These are phyloP conservation scores for Boletus subcaerulescens DNA, from an alignment of 768 basidiomycete genomes.

Conservation along the genomic window DNA sequence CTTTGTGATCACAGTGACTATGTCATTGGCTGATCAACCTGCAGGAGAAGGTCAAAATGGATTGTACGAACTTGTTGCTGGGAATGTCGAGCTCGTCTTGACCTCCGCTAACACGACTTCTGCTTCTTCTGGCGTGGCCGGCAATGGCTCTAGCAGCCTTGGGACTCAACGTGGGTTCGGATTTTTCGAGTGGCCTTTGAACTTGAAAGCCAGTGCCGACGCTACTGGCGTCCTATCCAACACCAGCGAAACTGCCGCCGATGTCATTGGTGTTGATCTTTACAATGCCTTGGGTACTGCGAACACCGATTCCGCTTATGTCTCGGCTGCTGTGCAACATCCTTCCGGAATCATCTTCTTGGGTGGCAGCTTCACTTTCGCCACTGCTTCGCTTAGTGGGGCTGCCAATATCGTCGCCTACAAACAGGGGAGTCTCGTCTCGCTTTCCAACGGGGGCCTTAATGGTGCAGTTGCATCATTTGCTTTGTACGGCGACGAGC, in stretches of 20 bases:
- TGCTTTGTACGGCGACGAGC: conserved; percentile 53
- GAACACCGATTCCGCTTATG: conserved; percentile 32
- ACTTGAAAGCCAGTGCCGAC: conserved; percentile 43
- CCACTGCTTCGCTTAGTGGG: conserved; percentile 52
- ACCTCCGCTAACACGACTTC: conserved; percentile 53
- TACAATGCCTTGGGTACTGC: conserved; percentile 57
- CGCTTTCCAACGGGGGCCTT: conserved; percentile 65
- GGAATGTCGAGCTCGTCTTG: conserved; percentile 77
- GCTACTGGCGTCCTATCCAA: conserved; percentile 65
- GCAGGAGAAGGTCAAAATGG: conserved; percentile 59
- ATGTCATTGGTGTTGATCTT: conserved; percentile 59
- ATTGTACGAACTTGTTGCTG: conserved; percentile 82
- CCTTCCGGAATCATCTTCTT: conserved; percentile 64
- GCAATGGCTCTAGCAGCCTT: conserved; percentile 32
- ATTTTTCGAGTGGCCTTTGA: conserved; percentile 84
- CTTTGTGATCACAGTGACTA: conserved; percentile 72
- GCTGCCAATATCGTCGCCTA: conserved; percentile 72
- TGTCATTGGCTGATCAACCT: conserved; percentile 69
- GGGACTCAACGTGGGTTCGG: conserved; percentile 62
- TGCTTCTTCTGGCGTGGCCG: conserved; percentile 23
- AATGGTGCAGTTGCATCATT: conserved; percentile 76
- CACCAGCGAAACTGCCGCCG: conserved; percentile 64
- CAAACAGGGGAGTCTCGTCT: conserved; percentile 52
- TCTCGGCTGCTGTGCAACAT: conserved; percentile 63
- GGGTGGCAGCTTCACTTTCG: conserved; percentile 72